Percentiles rank a stretch among this genome's conserved stretches.
Conservation (phyloP, 352 stramenopile species). For the Globisporangium irregulare region DNA sequence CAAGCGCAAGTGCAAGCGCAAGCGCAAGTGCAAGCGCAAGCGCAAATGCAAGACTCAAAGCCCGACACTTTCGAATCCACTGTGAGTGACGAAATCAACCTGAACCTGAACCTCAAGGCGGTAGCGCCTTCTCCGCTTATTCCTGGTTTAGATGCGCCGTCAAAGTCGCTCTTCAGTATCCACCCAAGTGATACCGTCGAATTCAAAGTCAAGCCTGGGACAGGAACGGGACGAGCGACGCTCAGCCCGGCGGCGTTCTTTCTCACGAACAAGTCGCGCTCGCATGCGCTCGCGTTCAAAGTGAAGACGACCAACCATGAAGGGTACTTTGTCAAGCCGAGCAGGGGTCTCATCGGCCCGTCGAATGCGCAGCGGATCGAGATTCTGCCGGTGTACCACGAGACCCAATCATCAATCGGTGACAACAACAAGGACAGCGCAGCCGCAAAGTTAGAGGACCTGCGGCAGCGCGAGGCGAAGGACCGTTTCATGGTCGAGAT, state of each 20-base stretch:
- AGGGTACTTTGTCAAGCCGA: slow-evolving; percentile 76
- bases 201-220: slow-evolving; percentile 45
- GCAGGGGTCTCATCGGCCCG: slow-evolving; percentile 52
- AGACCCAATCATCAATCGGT: not conserved
- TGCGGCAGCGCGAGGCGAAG: slow-evolving; percentile 46
- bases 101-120: not conserved
- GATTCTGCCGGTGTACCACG: slow-evolving; percentile 39
- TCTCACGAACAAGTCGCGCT: slow-evolving; percentile 55
- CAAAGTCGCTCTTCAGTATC: slow-evolving; percentile 36
- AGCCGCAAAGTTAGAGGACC: slow-evolving; percentile 14
- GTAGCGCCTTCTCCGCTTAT: not conserved
- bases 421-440: not conserved
- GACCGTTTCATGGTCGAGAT: slow-evolving; percentile 74
- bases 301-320: slow-evolving; percentile 79
- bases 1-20: not conserved
- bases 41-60: not conserved
- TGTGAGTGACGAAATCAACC: not conserved
- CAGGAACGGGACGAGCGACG: slow-evolving; percentile 14
- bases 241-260: slow-evolving; percentile 36
- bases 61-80: slow-evolving; percentile 4
- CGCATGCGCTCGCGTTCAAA: slow-evolving; percentile 62
- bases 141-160: not conserved
- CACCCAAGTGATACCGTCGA: slow-evolving; percentile 40
- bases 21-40: not conserved
- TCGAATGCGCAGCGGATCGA: slow-evolving; percentile 59